Base-by-base conservation (phyloP, 2,329 filamentous ascomycete genomes). In the Hypoxylon rubiginosum region DNA sequence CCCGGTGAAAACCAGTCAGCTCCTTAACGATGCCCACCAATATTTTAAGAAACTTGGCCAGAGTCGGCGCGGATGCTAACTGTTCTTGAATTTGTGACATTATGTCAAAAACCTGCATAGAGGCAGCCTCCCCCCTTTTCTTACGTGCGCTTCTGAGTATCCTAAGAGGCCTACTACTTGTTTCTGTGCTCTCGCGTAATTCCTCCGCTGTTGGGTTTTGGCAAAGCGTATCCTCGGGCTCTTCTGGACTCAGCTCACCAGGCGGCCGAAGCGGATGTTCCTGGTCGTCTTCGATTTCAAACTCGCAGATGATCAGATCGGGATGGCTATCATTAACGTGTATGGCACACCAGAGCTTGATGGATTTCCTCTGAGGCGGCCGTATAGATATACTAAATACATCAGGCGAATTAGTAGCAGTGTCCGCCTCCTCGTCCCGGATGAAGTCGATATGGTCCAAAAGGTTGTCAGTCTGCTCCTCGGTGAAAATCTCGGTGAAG, bases 11-110 rank as follows among this genome's bases (percentile, higher is more conserved):
- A 0, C 94, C 93, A 0, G 93, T 97, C 52, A 97, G 77, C 74
- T 97, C 94, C 75, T 97, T 97, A 34, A 97, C 88, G 7, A 97
- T 91, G 0, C 93, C 93, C 0, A 95, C 91, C 2, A 96, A 79
- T 5, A 94, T 90, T 72, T 96, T 95, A 39, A 97, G 81, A 64
- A 97, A 93, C 0, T 78, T 83, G 0, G 93, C 89, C 0, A 97
- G 81, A 64, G 86, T 90, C 0, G 88, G 83, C 1, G 93, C 92
- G 26, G 88, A 86, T 4, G 92, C 87, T 11, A 97, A 82, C 76
- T 97, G 94, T 72, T 97, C 93, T 76, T 97, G 93, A 0, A 97
- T 91, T 76, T 97, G 94, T 0, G 92, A 93, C 87, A 97, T 92
- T 69, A 97, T 94, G 77, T 93, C 94, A 78, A 97, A 97, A 1